Base-by-base conservation (phyloP, 805 yeast genomes). In the Gaillardinia entomophila region DNA sequence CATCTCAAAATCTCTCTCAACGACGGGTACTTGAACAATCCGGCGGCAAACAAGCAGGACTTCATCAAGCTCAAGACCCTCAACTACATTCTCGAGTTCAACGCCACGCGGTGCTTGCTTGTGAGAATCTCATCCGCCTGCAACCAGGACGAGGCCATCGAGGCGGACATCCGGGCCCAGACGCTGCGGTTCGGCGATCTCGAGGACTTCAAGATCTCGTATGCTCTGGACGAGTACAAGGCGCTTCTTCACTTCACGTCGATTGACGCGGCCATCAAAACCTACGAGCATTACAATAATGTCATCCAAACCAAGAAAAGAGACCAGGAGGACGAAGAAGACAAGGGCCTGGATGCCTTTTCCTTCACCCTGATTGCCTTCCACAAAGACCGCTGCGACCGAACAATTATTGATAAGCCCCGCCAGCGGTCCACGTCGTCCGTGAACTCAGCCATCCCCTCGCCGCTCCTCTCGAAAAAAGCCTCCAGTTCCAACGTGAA, bases 181-280 rank as follows among this genome's bases (percentile, higher is more conserved):
- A 58, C 69, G 35, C 49, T 42, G 16, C 53, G 57, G 26, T 60
- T 60, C 38, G 79, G 77, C 12, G 57, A 56, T 0, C 46, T 71
- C 20, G 74, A 69, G 33, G 53, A 55, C 16, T 45, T 67, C 34
- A 50, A 51, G 24, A 38, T 53, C 23, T 34, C 8, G 32, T 28
- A 27, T 7, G 28, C 16, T 20, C 4, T 10, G 4, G 24, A n/a
- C 31, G 42, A 36, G 28, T 20, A 45, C 13, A 45, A 38, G 30
- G 43, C 36, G 3, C 15, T 41, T 37, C 49, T 61, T 17, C 67
- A 71, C 43, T 73, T 64, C 42, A 62, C 68, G 3, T 61, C 72
- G 17, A 68, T 72, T 22, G 68, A 68, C 29, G 43, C 68, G 7
- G 71, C 77, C 12, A 66, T 71, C 31, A 64, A 63, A 37, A 55